These are phyloP conservation scores for Hypoxylon sp. DNA, from an alignment of 2,329 filamentous ascomycete species.

Conservation along the genomic window DNA sequence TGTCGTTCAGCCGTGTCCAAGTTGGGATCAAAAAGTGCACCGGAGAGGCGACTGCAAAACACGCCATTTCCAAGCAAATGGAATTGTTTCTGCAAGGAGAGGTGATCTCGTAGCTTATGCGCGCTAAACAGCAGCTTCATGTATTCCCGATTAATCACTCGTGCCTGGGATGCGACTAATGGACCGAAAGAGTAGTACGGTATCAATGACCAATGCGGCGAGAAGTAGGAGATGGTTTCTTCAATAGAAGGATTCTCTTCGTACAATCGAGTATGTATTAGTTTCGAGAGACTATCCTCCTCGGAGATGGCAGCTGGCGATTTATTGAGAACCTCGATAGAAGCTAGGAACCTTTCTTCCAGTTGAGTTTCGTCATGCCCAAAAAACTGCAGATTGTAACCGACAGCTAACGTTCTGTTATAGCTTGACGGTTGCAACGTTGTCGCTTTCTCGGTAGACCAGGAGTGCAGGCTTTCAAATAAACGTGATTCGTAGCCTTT, in stretches of 20 bases:
- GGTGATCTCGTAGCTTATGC: constrained; percentile 75
- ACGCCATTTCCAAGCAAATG: constrained; percentile 85
- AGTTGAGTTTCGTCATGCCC: constrained; percentile 58
- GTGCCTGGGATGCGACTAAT: constrained; percentile 76
- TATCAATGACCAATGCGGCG: constrained; percentile 65
- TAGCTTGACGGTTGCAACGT: not conserved
- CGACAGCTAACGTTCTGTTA: constrained; percentile 17
- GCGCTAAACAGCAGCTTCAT: constrained; percentile 77
- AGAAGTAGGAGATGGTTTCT: constrained; percentile 46
- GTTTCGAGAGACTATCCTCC: constrained; percentile 50
- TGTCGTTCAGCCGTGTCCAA: constrained; percentile 80
- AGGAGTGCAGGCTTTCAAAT: constrained; percentile 31
- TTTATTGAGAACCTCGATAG: constrained; percentile 57
- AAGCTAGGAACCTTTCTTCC: constrained; percentile 57
- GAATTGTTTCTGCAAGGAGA: constrained; percentile 79
- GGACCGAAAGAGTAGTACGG: constrained; percentile 80
- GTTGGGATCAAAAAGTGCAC: constrained; percentile 85
- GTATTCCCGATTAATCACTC: constrained; percentile 78
- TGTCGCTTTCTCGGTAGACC: not conserved
- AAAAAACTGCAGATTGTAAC: constrained; percentile 55
- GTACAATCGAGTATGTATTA: constrained; percentile 54
- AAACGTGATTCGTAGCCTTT: constrained; percentile 59
- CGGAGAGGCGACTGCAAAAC: constrained; percentile 81
- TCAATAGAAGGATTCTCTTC: constrained; percentile 33
- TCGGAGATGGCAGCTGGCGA: constrained; percentile 39